Base-by-base conservation (phyloP, 2,329 filamentous ascomycete genomes). In the Aspergillus japonicus region DNA sequence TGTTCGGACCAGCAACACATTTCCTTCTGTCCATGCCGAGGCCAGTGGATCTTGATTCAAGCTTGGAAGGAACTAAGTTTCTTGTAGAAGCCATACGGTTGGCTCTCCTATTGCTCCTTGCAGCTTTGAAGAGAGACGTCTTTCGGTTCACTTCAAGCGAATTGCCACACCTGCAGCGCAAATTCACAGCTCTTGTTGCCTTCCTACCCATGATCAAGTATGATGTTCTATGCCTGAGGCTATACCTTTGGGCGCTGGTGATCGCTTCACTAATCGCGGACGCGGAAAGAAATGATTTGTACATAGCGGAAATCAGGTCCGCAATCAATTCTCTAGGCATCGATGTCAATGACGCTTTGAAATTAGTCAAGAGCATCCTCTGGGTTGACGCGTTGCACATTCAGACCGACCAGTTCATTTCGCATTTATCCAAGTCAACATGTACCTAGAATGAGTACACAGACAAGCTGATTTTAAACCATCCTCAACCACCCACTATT, bases 191-290 rank as follows among this genome's bases (percentile, higher is more conserved):
- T 14, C 49, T 47, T 19, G 19, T 57, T 35, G 14, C 42, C 3
- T 49, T 31, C 12, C 3, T 54, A 11, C n/a, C 26, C 24, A 3
- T 7, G 10, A 14, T 19, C 8, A 24, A 55, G 6, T 48, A 48
- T 11, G 29, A 48, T 31, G 26, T 16, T 29, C 14, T 42, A 3
- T 47, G 26, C 35, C 26, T 48, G 21, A 57, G 48, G 23, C 4
- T 57, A 4, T 39, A 53, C n/a, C 42, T 57, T 12, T 57, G 56
- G 56, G 35, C 35, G 10, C 11, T 57, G 10, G 49, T 53, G 5
- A 57, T 31, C 5, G 42, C 39, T n/a, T 57, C 48, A 3, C 24
- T 47, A 11, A 7, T 57, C 2, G 24, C 33, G 5, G 26, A 31
- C 24, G 19, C 47, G 4, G 26, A 7, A n/a, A 4, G n/a, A 8